Conservation (phyloP, 2,329 filamentous ascomycete genomes). For the Sclerotinia nivalis region DNA sequence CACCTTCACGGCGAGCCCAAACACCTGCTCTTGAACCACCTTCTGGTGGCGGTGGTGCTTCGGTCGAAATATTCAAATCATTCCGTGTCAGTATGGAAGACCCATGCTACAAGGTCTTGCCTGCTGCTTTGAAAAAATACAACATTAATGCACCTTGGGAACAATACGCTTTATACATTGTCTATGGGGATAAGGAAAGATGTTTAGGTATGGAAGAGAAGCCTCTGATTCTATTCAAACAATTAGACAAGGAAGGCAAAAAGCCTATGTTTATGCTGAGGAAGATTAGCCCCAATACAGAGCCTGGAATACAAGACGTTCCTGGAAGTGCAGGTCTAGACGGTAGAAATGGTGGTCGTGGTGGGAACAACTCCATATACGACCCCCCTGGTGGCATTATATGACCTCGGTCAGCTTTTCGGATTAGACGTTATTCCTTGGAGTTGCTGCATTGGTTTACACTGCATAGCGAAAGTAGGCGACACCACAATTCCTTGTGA, state of each 20-base stretch:
- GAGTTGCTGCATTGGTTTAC: conserved; percentile 20
- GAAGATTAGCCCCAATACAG: conserved; percentile 35
- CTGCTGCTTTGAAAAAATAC: conserved; percentile 94
- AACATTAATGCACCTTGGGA: conserved; percentile 98
- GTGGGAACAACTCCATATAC: conserved; percentile 30
- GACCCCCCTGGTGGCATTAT: conserved; percentile 42
- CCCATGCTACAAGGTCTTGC: conserved; percentile 94
- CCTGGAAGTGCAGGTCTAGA: conserved; percentile 27
- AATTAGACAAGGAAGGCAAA: conserved; percentile 92
- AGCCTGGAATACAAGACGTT: conserved; percentile 45
- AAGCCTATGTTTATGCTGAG: conserved; percentile 88
- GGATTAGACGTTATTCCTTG: conserved; percentile 18
- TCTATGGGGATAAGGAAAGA: conserved; percentile 97
- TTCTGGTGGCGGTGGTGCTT: conserved; percentile 49
- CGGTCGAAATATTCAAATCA: conserved; percentile 97
- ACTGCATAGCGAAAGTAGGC: conserved; percentile 23
- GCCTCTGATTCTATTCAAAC: conserved; percentile 93
- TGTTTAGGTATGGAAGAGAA: conserved; percentile 91
- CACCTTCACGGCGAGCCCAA: conserved; percentile 56
- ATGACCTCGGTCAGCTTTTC: conserved; percentile 28
- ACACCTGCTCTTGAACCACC: conserved; percentile 64
- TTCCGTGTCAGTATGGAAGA: conserved; percentile 98
- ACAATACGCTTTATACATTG: conserved; percentile 96
- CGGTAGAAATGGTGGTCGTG: conserved; percentile 30
- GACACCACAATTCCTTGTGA: conserved; percentile 17